Evolutionary conservation across 257 asterid species (phyloP), one percentile per base, ranked within the genome.

Genomic region (Nicotiana undulata): DNA sequence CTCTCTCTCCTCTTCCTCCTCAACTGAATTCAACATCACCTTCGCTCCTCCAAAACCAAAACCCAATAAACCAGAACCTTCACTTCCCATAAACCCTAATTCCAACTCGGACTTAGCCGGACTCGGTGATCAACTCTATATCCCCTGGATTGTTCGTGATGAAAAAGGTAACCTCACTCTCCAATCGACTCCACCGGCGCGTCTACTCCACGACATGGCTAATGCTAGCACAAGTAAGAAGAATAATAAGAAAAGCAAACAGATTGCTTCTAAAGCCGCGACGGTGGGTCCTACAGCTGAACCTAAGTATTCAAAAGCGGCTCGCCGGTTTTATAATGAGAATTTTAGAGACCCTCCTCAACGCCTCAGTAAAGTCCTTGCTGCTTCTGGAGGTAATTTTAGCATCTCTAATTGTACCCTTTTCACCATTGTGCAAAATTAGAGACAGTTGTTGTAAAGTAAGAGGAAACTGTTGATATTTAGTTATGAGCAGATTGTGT

Each of bases 281-380:
- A 81, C 85, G 52, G 80, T 28, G 44, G 63, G 81, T 77, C 6
- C 85, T 9, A 32, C 90, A 6, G 64, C 83, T 66, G 88, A 88
- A 88, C 98, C 97, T 15, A 94, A 89, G 85, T 90, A 88, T 82
- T 96, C 99, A 65, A 96, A 96, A 83, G 99, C 98, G 20, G 98
- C 99, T 55, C 92, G 99, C 83, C 91, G 99, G 83, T 96, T 89
- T 76, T 96, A 94, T 66, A 96, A 96, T 77, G 97, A 96, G 87
- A 92, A 92, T 22, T 91, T 94, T 85, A 86, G 95, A 60, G 95
- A 92, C 67, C 93, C 93, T 32, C 96, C 97, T 9, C 98, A 94
- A 86, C 92, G 99, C 40, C 91, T 96, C 17, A 90, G 93, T 6
- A 94, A 96, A 89, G 93, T 96, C 55, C 89, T 96, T 70, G 98